These are phyloP conservation scores for Neocatenulostroma microsporum DNA, from an alignment of 2,329 filamentous ascomycete species.

Conservation along the genomic window DNA sequence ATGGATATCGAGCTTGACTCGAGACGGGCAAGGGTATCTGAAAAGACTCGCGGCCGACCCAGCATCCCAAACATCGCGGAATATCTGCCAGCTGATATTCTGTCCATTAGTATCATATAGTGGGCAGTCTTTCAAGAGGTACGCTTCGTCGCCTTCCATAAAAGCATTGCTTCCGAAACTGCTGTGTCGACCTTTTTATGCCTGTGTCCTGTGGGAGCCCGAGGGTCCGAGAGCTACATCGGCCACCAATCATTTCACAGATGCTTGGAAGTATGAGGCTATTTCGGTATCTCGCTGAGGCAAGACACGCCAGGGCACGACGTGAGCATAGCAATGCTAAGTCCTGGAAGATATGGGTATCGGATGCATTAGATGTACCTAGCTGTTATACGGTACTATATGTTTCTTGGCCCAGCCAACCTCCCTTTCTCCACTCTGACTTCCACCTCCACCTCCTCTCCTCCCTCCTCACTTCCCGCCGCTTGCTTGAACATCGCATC, in stretches of 20 bases:
- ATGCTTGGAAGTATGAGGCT: too few species aligned
- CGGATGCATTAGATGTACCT: background rate
- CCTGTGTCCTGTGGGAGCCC: too few species aligned
- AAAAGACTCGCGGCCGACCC: too few species aligned
- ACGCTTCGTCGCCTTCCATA: background rate
- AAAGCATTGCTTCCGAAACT: too few species aligned
- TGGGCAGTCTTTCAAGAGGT: background rate
- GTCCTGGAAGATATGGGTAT: background rate
- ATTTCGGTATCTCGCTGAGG: background rate
- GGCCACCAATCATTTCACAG: too few species aligned
- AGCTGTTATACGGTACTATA: conserved; percentile 2
- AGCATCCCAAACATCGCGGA: too few species aligned
- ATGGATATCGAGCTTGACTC: too few species aligned
- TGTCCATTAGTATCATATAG: background rate
- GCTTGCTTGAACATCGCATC: conserved; percentile 3
- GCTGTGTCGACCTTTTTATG: too few species aligned
- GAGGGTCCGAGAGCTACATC: too few species aligned
- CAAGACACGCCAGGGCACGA: background rate
- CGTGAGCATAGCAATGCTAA: background rate
- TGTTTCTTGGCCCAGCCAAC: conserved; percentile 12
- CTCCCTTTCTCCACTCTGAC: conserved; percentile 9
- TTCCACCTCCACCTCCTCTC: conserved; percentile 2
- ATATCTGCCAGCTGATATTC: background rate
- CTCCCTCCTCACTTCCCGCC: conserved; percentile 2
- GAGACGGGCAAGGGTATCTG: too few species aligned